phyloP scores from a whole-genome alignment of 345 rosid genomes.

The Salix caprea region DNA sequence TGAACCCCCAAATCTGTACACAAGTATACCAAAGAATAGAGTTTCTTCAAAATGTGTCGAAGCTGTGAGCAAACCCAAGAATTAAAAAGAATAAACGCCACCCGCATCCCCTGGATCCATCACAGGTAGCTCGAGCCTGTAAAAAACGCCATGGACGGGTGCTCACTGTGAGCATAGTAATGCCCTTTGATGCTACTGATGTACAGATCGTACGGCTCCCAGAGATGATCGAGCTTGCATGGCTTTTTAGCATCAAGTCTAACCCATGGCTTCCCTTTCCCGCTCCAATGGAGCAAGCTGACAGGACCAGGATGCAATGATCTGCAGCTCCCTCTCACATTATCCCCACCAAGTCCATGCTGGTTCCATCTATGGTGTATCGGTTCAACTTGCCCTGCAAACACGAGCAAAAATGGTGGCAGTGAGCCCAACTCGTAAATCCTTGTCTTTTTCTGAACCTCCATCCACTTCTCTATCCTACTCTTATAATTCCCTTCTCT shows the following conservation, averaged over 20 bases:
- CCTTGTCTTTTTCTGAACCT: constrained; percentile 58
- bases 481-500: constrained; percentile 62
- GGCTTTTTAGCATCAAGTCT: constrained; percentile 74
- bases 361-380: constrained; percentile 93
- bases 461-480: constrained; percentile 86
- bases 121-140: constrained; percentile 38
- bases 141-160: constrained; percentile 20
- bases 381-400: constrained; percentile 72
- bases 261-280: constrained; percentile 96
- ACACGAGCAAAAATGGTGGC: constrained; percentile 85
- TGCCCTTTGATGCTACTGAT: not conserved
- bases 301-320: constrained; percentile 81
- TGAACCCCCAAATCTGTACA: constrained; percentile 26
- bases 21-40: constrained; percentile 31
- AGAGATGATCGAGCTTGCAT: constrained; percentile 68
- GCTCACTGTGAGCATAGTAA: not conserved
- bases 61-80: not conserved
- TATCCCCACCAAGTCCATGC: constrained; percentile 94
- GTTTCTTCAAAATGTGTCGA: constrained; percentile 8
- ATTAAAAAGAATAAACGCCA: constrained; percentile 17
- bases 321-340: constrained; percentile 80
- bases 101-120: not conserved
- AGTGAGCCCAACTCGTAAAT: constrained; percentile 86
- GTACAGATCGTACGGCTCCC: constrained; percentile 67
- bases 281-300: constrained; percentile 95